phyloP scores from a whole-genome alignment of 306 rosid genomes.

The Lupinus albus region DNA sequence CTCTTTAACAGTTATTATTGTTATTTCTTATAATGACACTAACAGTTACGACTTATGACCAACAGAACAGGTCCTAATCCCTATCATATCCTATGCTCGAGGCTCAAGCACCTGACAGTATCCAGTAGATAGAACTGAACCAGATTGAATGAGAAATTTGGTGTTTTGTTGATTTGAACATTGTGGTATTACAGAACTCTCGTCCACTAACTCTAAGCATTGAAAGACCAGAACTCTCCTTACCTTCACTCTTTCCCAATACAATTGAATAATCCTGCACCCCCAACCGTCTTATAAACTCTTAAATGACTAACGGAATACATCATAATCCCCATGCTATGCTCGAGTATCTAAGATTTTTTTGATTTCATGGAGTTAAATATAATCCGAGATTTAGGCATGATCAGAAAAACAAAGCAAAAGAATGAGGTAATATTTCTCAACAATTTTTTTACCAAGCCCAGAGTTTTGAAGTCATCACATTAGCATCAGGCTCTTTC shows the following conservation, averaged over 20 bases:
- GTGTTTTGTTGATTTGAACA: too few relatives aligned
- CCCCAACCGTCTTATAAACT: not conserved
- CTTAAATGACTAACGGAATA: not conserved
- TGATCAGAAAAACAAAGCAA: constrained; percentile 28
- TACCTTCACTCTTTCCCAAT: not conserved
- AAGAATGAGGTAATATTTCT: constrained; percentile 10
- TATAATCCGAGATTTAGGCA: constrained; percentile 16
- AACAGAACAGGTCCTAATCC: not conserved
- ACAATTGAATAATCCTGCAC: not conserved
- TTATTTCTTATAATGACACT: not conserved
- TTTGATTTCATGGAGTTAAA: constrained; percentile 20
- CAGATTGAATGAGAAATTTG: too few relatives aligned
- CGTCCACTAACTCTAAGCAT: not conserved
- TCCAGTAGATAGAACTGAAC: not conserved
- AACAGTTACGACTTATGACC: not conserved
- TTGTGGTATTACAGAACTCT: not conserved
- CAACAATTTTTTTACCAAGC: constrained; percentile 52
- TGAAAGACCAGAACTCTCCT: not conserved
- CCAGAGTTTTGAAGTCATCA: constrained; percentile 69
- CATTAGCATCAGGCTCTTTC: constrained; percentile 75
- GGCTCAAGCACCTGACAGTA: not conserved
- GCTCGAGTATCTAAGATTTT: not conserved
- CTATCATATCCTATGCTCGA: not conserved
- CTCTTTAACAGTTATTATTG: too few relatives aligned
- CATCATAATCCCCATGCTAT: not conserved